Conservation (phyloP, 1,139 yeast genomes). For the Zygoascus sp. region DNA sequence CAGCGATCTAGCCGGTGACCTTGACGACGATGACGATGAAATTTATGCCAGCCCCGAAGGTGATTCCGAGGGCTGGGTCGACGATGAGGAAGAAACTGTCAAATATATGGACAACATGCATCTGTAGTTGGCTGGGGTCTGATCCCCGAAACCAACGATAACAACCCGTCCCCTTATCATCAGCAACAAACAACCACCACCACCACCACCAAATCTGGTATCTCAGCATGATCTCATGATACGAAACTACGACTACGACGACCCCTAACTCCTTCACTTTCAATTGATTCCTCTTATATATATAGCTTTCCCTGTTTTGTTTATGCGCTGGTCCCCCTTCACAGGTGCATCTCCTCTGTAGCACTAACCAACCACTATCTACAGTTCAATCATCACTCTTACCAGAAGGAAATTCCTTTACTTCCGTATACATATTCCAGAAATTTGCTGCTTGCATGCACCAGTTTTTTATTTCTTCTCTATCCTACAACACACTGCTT, state of each 20-base stretch:
- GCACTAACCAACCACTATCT: neutral
- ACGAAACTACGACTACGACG: neutral
- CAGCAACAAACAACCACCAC: too few species aligned
- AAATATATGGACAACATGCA: constrained; percentile 1
- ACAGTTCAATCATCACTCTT: neutral
- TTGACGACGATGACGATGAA: constrained; percentile 15
- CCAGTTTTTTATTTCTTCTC: too few species aligned
- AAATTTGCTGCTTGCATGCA: too few species aligned
- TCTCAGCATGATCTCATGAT: constrained; percentile 2
- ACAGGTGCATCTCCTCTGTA: too few species aligned
- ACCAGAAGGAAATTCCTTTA: too few species aligned
- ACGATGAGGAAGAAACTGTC: constrained; percentile 33
- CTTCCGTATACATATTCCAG: too few species aligned
- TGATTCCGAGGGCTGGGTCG: constrained; percentile 28
- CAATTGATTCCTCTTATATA: neutral
- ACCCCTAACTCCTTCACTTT: too few species aligned
- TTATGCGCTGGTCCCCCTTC: too few species aligned
- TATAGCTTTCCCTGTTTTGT: neutral
- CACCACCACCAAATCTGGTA: too few species aligned
- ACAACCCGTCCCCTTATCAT: too few species aligned
- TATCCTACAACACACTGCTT: neutral
- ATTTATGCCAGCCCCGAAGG: constrained; percentile 22
- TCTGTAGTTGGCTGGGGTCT: neutral
- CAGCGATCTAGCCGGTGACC: constrained; percentile 3
- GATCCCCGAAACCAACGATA: neutral